Evolutionary conservation across 495 filamentous ascomycete genomes (phyloP).

Genomic region (Talaromyces proteolyticus): DNA sequence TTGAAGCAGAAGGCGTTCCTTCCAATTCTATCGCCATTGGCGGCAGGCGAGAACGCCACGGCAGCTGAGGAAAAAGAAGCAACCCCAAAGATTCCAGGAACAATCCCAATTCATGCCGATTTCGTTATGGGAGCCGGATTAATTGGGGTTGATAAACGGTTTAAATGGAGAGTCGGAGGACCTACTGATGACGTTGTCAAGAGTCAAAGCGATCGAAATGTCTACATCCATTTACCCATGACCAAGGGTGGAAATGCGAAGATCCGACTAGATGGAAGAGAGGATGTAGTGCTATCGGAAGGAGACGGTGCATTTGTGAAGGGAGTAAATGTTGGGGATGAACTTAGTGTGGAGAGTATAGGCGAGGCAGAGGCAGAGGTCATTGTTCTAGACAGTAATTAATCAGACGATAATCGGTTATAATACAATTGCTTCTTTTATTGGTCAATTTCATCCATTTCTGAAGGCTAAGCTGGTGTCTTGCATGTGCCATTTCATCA

Average conservation of each 20-base stretch:
- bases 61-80: slow-evolving; percentile 51
- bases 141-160: slow-evolving; percentile 47
- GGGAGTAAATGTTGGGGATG: slow-evolving; percentile 50
- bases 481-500: too few relatives aligned
- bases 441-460: too few relatives aligned
- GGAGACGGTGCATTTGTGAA: slow-evolving; percentile 71
- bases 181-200: slow-evolving; percentile 21
- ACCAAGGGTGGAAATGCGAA: slow-evolving; percentile 63
- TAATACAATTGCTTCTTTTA: too few relatives aligned
- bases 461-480: too few relatives aligned
- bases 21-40: slow-evolving; percentile 64
- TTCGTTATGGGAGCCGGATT: slow-evolving; percentile 70
- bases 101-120: slow-evolving; percentile 77
- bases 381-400: slow-evolving; percentile 53
- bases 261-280: slow-evolving; percentile 54
- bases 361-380: slow-evolving; percentile 65
- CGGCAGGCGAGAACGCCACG: slow-evolving; percentile 53
- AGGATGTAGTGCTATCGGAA: slow-evolving; percentile 57
- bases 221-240: slow-evolving; percentile 74
- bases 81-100: slow-evolving; percentile 46
- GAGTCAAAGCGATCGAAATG: slow-evolving; percentile 52
- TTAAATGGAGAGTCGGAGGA: slow-evolving; percentile 57
- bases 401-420: slow-evolving; percentile 1
- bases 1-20: slow-evolving; percentile 63
- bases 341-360: slow-evolving; percentile 53